Percentiles rank a stretch among this genome's conserved stretches.
These are phyloP conservation scores for Lodderomyces oxycetoniae DNA, from an alignment of 1,139 yeast genomes.

Conservation along the genomic window DNA sequence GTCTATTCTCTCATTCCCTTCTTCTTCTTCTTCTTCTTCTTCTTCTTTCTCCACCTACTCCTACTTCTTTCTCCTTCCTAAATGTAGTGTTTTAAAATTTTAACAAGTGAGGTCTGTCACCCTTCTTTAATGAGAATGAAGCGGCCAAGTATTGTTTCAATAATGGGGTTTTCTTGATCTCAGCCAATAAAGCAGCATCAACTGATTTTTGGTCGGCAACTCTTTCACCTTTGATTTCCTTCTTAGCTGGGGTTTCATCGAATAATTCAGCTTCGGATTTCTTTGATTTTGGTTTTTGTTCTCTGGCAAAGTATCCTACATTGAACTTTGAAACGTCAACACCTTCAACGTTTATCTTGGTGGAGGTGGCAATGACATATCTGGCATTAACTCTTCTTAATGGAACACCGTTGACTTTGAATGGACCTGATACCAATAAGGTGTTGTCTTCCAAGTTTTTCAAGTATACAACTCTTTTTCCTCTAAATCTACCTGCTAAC, in stretches of 20 bases:
- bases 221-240: conserved; percentile 90
- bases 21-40: conserved; percentile 1
- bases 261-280: conserved; percentile 96
- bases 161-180: conserved; percentile 96
- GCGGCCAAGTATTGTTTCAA: conserved; percentile 97
- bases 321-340: conserved; percentile 90
- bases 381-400: conserved; percentile 98
- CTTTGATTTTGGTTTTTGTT: conserved; percentile 71
- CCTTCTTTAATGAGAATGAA: conserved; percentile 95
- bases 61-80: too few species aligned
- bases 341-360: conserved; percentile 74
- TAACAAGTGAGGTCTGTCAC: conserved; percentile 99
- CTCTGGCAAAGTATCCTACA: conserved; percentile 97
- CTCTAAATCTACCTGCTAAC: conserved; percentile 99
- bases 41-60: background rate
- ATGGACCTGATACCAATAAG: conserved; percentile 96
- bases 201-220: conserved; percentile 96
- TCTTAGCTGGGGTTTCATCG: conserved; percentile 81
- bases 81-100: conserved; percentile 60
- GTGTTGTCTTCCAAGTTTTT: conserved; percentile 99
- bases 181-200: conserved; percentile 89
- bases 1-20: too few species aligned
- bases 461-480: conserved; percentile 99
- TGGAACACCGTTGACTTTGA: conserved; percentile 99
- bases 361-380: conserved; percentile 98